Conservation (phyloP, 305 asterid genomes). For the Nicotiana rustica region DNA sequence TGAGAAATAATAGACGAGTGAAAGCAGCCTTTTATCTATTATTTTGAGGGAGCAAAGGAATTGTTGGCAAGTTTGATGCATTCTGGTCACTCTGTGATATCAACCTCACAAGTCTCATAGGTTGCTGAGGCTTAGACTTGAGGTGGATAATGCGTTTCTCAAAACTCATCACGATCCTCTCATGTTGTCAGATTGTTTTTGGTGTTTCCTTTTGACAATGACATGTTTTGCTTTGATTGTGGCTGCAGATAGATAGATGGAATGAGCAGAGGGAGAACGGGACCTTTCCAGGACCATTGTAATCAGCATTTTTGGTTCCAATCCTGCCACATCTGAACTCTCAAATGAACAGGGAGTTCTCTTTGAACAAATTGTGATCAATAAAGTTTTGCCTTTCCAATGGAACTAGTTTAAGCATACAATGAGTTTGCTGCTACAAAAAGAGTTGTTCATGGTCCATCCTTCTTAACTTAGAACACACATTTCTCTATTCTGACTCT, state of each 20-base stretch:
- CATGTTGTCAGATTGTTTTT: neutral
- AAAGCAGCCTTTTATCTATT: neutral
- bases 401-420: neutral
- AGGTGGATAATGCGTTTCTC: too few relatives aligned
- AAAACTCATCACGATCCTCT: too few relatives aligned
- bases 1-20: neutral
- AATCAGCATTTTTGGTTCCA: conserved; percentile 35
- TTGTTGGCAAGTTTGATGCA: neutral
- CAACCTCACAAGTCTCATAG: neutral
- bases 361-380: conserved; percentile 19
- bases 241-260: conserved; percentile 58
- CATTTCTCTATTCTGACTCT: neutral
- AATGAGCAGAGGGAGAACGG: conserved; percentile 65
- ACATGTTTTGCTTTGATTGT: neutral
- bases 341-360: neutral
- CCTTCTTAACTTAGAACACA: neutral
- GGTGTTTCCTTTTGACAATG: neutral
- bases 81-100: neutral
- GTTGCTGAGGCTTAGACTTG: neutral
- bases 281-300: conserved; percentile 60
- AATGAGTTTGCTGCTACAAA: conserved; percentile 4
- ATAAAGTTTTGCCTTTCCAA: conserved; percentile 21
- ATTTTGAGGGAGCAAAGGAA: neutral
- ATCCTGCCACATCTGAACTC: neutral
- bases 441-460: neutral